These are phyloP conservation scores for Yarrowia sp. DNA, from an alignment of 805 yeast genomes.

Conservation along the genomic window DNA sequence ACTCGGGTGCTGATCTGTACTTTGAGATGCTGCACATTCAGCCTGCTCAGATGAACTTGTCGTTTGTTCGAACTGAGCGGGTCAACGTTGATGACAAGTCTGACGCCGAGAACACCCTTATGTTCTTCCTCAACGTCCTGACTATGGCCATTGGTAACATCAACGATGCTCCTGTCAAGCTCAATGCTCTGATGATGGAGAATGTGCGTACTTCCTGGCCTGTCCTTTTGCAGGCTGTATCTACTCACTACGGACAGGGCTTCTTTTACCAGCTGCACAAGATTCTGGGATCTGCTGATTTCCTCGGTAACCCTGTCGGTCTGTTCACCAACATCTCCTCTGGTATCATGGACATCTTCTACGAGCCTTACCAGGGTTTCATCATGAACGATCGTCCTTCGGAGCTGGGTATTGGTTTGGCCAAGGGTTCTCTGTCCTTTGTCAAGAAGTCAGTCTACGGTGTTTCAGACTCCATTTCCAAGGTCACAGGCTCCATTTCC, in stretches of 20 bases:
- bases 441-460: slow-evolving; percentile 94
- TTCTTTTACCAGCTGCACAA: slow-evolving; percentile 89
- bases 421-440: slow-evolving; percentile 94
- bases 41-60: slow-evolving; percentile 82
- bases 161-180: slow-evolving; percentile 90
- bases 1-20: slow-evolving; percentile 70
- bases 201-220: slow-evolving; percentile 86
- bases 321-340: slow-evolving; percentile 88
- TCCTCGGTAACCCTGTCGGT: slow-evolving; percentile 96
- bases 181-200: slow-evolving; percentile 83
- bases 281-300: slow-evolving; percentile 92
- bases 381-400: slow-evolving; percentile 93
- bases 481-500: slow-evolving; percentile 89
- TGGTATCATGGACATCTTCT: slow-evolving; percentile 93
- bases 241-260: slow-evolving; percentile 88
- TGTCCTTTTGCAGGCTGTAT: slow-evolving; percentile 62
- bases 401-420: slow-evolving; percentile 90
- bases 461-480: slow-evolving; percentile 86
- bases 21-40: slow-evolving; percentile 91
- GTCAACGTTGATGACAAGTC: slow-evolving; percentile 64
- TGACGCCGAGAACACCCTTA: slow-evolving; percentile 60
- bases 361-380: slow-evolving; percentile 96
- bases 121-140: slow-evolving; percentile 76
- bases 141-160: slow-evolving; percentile 98
- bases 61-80: slow-evolving; percentile 87